phyloP scores from a whole-genome alignment of 139 green algal species.

The Gonium pectorale region DNA sequence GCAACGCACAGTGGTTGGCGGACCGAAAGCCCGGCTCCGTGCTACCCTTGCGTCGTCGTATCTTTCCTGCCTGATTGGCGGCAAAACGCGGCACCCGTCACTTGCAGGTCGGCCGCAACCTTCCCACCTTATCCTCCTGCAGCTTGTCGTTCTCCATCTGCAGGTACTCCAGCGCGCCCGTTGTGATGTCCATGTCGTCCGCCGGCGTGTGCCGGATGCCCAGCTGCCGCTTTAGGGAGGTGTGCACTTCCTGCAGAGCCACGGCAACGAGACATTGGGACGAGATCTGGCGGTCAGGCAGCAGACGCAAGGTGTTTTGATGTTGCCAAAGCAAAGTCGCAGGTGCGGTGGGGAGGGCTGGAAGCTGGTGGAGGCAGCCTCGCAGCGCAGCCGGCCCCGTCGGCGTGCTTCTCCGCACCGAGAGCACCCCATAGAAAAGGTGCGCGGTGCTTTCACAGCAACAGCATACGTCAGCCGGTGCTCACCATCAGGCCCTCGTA shows the following conservation, averaged over 20 bases:
- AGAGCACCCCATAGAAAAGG: no score
- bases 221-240: slow-evolving; percentile 27
- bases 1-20: background rate
- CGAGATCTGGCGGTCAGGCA: background rate
- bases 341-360: background rate
- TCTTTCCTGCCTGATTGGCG: no score
- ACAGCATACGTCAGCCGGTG: no score
- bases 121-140: slow-evolving; percentile 51
- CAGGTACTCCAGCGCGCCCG: slow-evolving; percentile 55
- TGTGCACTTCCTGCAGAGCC: background rate
- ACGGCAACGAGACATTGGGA: background rate
- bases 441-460: background rate
- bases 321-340: background rate
- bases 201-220: background rate
- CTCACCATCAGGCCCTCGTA: slow-evolving; percentile 45
- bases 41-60: no score
- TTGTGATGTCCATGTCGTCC: slow-evolving; percentile 45
- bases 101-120: no score
- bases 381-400: no score
- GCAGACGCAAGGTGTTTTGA: background rate
- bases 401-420: no score
- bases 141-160: slow-evolving; percentile 57
- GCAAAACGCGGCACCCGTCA: no score
- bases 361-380: background rate
- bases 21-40: no score